phyloP scores from a whole-genome alignment of 148 eudicot species.

The Nepenthes mirabilis region DNA sequence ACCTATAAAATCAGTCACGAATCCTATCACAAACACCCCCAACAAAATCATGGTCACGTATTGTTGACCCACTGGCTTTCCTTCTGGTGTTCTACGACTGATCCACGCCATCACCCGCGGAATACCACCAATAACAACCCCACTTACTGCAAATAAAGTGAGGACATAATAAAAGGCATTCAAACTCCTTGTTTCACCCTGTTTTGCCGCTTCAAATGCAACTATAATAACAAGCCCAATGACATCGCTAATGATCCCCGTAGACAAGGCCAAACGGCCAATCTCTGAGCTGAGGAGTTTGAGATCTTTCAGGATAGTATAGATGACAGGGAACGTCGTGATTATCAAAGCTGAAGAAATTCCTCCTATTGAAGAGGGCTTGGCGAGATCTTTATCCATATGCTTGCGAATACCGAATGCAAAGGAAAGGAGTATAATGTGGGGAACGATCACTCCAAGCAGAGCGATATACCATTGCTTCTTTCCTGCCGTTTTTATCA shows the following conservation, averaged over 20 bases:
- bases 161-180: conserved; percentile 32
- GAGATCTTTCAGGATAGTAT: conserved; percentile 48
- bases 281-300: conserved; percentile 73
- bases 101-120: conserved; percentile 49
- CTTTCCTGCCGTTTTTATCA: conserved; percentile 25
- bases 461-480: conserved; percentile 47
- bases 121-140: conserved; percentile 21
- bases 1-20: conserved; percentile 43
- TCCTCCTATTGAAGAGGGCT: conserved; percentile 39
- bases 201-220: conserved; percentile 54
- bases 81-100: conserved; percentile 37
- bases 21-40: conserved; percentile 29
- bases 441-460: conserved; percentile 28
- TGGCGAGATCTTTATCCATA: conserved; percentile 27
- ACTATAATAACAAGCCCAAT: conserved; percentile 36
- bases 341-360: conserved; percentile 30
- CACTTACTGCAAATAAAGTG: conserved; percentile 7
- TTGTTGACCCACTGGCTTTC: conserved; percentile 41
- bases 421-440: conserved; percentile 6
- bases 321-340: conserved; percentile 62
- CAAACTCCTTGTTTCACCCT: conserved; percentile 20
- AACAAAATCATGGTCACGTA: conserved; percentile 35
- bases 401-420: conserved; percentile 22
- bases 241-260: conserved; percentile 37
- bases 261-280: conserved; percentile 50